A percentile compares a stretch with the other conserved stretches of the same genome.
Conservation (phyloP, 805 yeast species). For the Kurtzmaniella cleridarum region DNA sequence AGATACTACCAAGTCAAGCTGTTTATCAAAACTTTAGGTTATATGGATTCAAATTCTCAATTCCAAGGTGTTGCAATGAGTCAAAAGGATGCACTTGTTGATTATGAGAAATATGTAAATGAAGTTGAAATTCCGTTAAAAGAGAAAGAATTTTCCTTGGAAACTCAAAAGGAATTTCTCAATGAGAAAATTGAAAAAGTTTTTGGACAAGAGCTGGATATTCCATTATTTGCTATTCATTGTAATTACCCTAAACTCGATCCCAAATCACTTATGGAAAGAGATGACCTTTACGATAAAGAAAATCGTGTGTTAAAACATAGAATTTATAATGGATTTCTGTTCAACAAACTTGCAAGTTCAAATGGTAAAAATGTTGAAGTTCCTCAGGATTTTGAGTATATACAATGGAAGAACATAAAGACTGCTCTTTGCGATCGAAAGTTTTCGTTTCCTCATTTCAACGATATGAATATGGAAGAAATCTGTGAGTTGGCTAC, state of each 20-base stretch:
- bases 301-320: constrained; percentile 19
- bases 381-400: constrained; percentile 22
- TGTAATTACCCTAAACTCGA: constrained; percentile 34
- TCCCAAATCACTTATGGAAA: constrained; percentile 19
- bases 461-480: constrained; percentile 13
- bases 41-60: constrained; percentile 13
- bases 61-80: constrained; percentile 35
- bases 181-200: constrained; percentile 12
- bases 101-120: constrained; percentile 12
- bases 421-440: constrained; percentile 21
- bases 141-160: constrained; percentile 1
- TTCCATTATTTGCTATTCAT: constrained; percentile 25
- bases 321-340: constrained; percentile 21
- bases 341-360: constrained; percentile 10
- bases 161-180: constrained; percentile 20
- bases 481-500: constrained; percentile 21
- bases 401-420: constrained; percentile 26
- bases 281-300: constrained; percentile 21
- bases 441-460: constrained; percentile 19
- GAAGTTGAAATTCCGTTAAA: constrained; percentile 4
- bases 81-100: constrained; percentile 24
- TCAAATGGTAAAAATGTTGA: constrained; percentile 6
- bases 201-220: constrained; percentile 13
- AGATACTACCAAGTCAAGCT: constrained; percentile 39
- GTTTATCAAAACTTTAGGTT: constrained; percentile 28